phyloP scores from a whole-genome alignment of 2,329 filamentous ascomycete species.

The Grosmannia huntii region DNA sequence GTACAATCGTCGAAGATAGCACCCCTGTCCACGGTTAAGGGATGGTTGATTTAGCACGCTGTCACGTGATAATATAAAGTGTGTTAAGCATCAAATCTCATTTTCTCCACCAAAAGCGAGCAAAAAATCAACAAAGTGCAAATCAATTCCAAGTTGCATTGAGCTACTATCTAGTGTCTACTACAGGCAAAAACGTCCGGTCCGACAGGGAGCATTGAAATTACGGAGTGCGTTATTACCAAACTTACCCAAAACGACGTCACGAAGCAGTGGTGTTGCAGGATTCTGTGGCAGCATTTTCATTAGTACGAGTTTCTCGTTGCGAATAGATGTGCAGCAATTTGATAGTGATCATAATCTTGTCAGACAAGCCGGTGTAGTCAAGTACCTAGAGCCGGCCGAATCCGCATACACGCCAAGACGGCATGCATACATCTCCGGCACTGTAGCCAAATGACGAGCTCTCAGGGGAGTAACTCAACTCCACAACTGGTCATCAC shows the following conservation, averaged over 20 bases:
- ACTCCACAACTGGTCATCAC: constrained; percentile 70
- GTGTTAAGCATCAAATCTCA: background rate
- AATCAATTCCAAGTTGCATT: background rate
- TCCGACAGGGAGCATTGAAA: background rate
- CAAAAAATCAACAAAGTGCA: background rate
- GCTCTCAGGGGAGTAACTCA: constrained; percentile 23
- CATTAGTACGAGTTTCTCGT: background rate
- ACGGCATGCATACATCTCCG: constrained; percentile 38
- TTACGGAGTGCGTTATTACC: too few species aligned
- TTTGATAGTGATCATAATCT: background rate
- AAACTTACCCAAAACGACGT: background rate
- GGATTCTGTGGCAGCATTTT: background rate
- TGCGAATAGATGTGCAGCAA: background rate
- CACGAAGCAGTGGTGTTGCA: background rate
- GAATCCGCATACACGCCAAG: constrained; percentile 27
- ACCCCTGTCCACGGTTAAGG: background rate
- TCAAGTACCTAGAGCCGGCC: constrained; percentile 24
- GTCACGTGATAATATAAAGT: background rate
- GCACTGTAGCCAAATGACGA: constrained; percentile 52
- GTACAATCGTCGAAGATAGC: background rate
- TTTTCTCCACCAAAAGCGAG: background rate
- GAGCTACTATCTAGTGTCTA: background rate
- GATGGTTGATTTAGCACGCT: background rate
- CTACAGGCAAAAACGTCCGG: background rate
- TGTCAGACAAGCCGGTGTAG: constrained; percentile 25